Evolutionary conservation across 2,329 filamentous ascomycete genomes (phyloP).

Genomic region (Cladosporium sphaerospermum): DNA sequence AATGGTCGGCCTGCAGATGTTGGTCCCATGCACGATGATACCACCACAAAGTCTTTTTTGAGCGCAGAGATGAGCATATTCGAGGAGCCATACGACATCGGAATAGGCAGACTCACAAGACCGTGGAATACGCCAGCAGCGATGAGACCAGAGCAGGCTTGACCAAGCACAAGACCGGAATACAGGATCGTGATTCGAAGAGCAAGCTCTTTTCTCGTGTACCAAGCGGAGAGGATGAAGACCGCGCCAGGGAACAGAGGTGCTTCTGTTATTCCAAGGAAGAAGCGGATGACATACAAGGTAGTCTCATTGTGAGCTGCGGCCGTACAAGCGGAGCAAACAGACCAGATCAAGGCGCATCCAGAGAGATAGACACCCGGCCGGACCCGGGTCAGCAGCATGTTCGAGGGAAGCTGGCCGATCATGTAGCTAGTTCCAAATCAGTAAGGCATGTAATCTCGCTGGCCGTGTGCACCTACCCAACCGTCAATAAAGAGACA

Average conservation of each 20-base stretch:
- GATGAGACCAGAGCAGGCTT: conserved; percentile 4
- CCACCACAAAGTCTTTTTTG: too few species aligned
- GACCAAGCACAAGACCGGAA: conserved; percentile 1
- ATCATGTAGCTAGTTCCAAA: conserved; percentile 28
- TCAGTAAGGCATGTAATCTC: too few species aligned
- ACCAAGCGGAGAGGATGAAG: conserved; percentile 31
- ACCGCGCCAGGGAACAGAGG: conserved; percentile 3
- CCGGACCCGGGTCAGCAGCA: conserved; percentile 40
- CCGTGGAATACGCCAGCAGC: conserved; percentile 5
- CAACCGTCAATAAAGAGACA: not conserved
- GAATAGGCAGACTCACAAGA: not conserved
- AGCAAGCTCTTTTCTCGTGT: conserved; percentile 29
- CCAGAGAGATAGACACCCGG: conserved; percentile 37
- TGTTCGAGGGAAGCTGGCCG: conserved; percentile 38
- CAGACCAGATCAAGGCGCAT: conserved; percentile 29
- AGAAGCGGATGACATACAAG: conserved; percentile 20
- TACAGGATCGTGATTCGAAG: conserved; percentile 4
- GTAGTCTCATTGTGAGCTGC: conserved; percentile 20
- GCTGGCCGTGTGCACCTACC: not conserved
- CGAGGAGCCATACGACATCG: too few species aligned
- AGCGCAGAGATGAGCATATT: too few species aligned
- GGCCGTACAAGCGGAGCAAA: conserved; percentile 21
- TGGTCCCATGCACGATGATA: too few species aligned
- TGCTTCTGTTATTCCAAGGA: conserved; percentile 17
- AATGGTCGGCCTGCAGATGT: too few species aligned